A percentile compares a stretch with the other conserved stretches of the same genome.
Conservation (phyloP, 2,329 filamentous ascomycete genomes). For the Fusarium kyushuense region DNA sequence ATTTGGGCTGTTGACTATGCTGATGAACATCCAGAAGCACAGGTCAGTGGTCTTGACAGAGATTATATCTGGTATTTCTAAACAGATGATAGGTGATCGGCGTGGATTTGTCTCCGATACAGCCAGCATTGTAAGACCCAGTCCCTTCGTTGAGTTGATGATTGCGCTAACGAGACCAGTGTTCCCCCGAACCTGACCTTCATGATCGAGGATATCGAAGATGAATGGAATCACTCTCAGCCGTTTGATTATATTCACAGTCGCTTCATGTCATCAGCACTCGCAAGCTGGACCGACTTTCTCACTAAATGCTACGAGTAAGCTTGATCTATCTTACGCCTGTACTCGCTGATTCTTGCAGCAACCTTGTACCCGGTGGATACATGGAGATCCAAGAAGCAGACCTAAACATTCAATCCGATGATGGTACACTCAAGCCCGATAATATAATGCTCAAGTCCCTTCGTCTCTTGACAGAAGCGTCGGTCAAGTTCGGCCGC, state of each 20-base stretch:
- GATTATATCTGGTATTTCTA: rapidly evolving
- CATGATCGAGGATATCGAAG: constrained; percentile 35
- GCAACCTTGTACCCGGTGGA: constrained; percentile 36
- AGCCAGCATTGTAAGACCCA: constrained; percentile 21
- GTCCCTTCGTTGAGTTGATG: rapidly evolving
- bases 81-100: constrained; percentile 9
- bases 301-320: constrained; percentile 20
- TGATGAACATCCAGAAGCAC: constrained; percentile 28
- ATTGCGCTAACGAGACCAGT: background rate
- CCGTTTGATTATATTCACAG: constrained; percentile 39
- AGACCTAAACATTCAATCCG: constrained; percentile 24
- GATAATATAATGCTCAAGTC: constrained; percentile 41
- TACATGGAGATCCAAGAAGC: constrained; percentile 40
- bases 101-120: constrained; percentile 33
- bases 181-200: constrained; percentile 31
- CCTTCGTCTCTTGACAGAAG: constrained; percentile 35
- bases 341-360: background rate
- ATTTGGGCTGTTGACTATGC: constrained; percentile 41
- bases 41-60: background rate
- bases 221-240: constrained; percentile 22
- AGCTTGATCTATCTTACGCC: rapidly evolving
- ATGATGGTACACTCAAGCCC: constrained; percentile 36
- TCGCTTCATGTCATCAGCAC: constrained; percentile 31
- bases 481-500: constrained; percentile 41
- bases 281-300: constrained; percentile 21